Percentiles rank a stretch among this genome's conserved stretches.
These are phyloP conservation scores for Phyllosticta citrichinensis DNA, from an alignment of 2,329 filamentous ascomycete genomes.

Conservation along the genomic window DNA sequence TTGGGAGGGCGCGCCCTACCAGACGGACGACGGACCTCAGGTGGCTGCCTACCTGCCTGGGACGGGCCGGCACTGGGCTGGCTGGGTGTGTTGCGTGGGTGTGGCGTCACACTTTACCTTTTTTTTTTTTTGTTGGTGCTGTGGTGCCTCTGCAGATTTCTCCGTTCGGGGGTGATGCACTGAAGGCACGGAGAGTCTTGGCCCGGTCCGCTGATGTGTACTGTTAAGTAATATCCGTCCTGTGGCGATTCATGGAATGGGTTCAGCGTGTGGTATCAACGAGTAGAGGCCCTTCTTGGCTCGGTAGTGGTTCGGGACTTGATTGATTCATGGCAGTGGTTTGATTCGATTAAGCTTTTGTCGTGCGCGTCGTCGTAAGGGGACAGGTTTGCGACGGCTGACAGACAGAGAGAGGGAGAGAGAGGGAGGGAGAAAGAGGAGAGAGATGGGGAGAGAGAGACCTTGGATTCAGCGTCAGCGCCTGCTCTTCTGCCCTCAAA, in stretches of 20 bases:
- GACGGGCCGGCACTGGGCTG: not conserved
- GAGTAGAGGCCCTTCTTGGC: not conserved
- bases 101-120: not conserved
- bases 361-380: not conserved
- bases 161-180: not conserved
- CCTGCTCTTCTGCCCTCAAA: not conserved
- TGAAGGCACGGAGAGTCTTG: not conserved
- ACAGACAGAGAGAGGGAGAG: not conserved
- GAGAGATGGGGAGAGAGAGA: not conserved
- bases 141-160: not conserved
- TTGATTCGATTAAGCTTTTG: not conserved
- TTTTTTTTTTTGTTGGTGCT: not conserved
- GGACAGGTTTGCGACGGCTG: not conserved
- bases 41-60: not conserved
- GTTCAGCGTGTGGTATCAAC: not conserved
- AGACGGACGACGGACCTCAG: no score
- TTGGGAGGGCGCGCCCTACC: not conserved
- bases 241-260: not conserved
- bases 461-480: not conserved
- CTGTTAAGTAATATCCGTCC: not conserved
- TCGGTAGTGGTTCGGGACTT: not conserved
- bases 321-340: not conserved
- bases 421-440: no score
- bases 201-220: not conserved
- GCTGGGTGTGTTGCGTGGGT: not conserved